Base-by-base conservation (phyloP, 495 filamentous ascomycete species). In the Rhizodiscina lignyota region DNA sequence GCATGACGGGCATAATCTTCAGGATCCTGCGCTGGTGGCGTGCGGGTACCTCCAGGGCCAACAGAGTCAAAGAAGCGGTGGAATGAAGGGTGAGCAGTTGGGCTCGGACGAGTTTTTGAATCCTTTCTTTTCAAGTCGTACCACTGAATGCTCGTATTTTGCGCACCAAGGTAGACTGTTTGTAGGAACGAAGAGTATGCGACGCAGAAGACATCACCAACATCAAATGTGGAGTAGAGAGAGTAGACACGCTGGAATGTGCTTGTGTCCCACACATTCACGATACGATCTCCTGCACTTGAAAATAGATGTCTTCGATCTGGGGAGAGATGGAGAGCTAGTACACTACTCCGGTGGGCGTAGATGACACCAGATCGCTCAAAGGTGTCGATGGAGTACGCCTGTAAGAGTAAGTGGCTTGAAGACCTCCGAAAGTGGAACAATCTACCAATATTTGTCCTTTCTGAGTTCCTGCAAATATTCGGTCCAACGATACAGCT, bases 11-110 rank as follows among this genome's bases (percentile, higher is more conserved):
- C 52, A 8, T 35, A 34, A n/a, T 52, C 41, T 57, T 62, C 18
- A 41, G 55, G 36, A 54, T 52, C 10, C 56, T 61, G 37, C 59
- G 63, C 39, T n/a, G n/a, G n/a, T 59, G 66, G 63, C 0, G 83
- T 83, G 4, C 70, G 71, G 6, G 76, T 70, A 12, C 89, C 87
- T 18, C 83, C 80, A 12, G 83, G 77, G 1, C 83, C 82, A 35
- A 73, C 64, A 0, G 89, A 94, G 53, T 97, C 89, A 46, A 97
- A 97, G 58, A 97, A 97, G 12, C 79, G 68, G 56, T 94, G 83
- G 36, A 73, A 66, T 3, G 78, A 78, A 2, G 84, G 82, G 45
- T 93, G 83, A 10, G 68, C 68, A 3, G 68, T 63, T 3, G 74
- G 74, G 23, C 70, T 65, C 29, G 76, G 72, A 2, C 61, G 54